These are phyloP conservation scores for Aleurites moluccanus DNA, from an alignment of 441 rosid genomes.

Conservation along the genomic window DNA sequence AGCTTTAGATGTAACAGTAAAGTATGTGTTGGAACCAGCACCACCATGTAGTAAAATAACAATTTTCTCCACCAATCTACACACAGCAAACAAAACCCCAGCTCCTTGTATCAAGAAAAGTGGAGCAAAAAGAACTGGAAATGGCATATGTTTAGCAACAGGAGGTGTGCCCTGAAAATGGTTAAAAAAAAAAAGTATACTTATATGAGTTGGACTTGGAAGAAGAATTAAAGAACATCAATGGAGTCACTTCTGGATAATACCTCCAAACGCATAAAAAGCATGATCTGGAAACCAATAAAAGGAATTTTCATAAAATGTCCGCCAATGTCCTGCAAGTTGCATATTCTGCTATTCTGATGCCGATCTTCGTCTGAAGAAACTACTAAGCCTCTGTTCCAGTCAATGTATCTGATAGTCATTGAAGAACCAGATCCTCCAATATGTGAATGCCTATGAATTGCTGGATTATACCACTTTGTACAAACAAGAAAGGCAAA, in stretches of 20 bases:
- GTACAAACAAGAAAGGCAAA: constrained; percentile 94
- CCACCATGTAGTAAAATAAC: constrained; percentile 50
- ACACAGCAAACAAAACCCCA: constrained; percentile 71
- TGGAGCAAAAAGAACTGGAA: constrained; percentile 74
- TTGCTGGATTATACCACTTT: constrained; percentile 89
- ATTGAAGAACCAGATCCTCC: constrained; percentile 58
- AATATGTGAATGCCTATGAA: constrained; percentile 58
- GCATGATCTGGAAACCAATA: constrained; percentile 74
- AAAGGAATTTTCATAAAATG: constrained; percentile 88
- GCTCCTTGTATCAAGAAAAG: constrained; percentile 75
- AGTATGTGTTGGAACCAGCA: constrained; percentile 52
- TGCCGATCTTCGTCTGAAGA: constrained; percentile 55
- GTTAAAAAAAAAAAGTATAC: constrained; percentile 11
- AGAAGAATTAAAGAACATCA: background rate
- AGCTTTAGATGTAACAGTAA: constrained; percentile 55
- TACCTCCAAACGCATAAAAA: constrained; percentile 95
- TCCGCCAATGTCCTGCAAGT: constrained; percentile 85
- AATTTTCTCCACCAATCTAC: constrained; percentile 66
- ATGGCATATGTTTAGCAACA: constrained; percentile 69
- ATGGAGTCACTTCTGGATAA: constrained; percentile 9
- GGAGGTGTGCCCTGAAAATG: constrained; percentile 75
- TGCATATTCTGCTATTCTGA: constrained; percentile 57
- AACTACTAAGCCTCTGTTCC: constrained; percentile 65
- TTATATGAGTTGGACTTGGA: constrained; percentile 17
- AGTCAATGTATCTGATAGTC: constrained; percentile 59